These are phyloP conservation scores for Wallacemonas sp. DNA, from an alignment of 208 protist genomes.

Conservation along the genomic window DNA sequence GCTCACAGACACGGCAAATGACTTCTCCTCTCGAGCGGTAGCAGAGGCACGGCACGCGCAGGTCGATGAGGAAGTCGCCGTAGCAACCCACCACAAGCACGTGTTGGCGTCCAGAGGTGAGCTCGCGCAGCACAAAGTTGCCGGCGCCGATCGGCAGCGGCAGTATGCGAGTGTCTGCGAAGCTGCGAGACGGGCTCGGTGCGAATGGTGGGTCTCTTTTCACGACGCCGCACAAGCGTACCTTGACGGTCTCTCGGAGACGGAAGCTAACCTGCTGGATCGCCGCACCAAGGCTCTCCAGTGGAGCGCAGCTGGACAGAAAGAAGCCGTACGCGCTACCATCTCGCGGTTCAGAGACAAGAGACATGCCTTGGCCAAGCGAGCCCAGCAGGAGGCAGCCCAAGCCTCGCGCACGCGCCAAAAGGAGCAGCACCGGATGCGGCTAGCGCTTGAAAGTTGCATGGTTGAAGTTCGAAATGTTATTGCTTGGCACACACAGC, in stretches of 20 bases:
- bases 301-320: constrained; percentile 35
- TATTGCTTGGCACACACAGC: constrained; percentile 49
- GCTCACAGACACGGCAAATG: constrained; percentile 28
- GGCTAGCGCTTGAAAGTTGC: constrained; percentile 40
- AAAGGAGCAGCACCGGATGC: constrained; percentile 21
- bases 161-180: too few relatives aligned
- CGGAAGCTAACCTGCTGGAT: constrained; percentile 25
- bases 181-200: too few relatives aligned
- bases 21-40: neutral
- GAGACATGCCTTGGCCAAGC: constrained; percentile 12
- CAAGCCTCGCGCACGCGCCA: constrained; percentile 18
- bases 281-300: constrained; percentile 28
- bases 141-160: constrained; percentile 6
- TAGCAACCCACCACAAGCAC: neutral
- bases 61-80: neutral
- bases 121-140: neutral
- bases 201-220: constrained; percentile 29
- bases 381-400: constrained; percentile 4
- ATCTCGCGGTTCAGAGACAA: constrained; percentile 31
- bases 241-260: constrained; percentile 26
- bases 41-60: neutral
- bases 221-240: constrained; percentile 13
- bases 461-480: constrained; percentile 50
- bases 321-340: constrained; percentile 18
- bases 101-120: neutral